phyloP scores from a whole-genome alignment of 148 eudicot species.

The Spergularia marina region DNA sequence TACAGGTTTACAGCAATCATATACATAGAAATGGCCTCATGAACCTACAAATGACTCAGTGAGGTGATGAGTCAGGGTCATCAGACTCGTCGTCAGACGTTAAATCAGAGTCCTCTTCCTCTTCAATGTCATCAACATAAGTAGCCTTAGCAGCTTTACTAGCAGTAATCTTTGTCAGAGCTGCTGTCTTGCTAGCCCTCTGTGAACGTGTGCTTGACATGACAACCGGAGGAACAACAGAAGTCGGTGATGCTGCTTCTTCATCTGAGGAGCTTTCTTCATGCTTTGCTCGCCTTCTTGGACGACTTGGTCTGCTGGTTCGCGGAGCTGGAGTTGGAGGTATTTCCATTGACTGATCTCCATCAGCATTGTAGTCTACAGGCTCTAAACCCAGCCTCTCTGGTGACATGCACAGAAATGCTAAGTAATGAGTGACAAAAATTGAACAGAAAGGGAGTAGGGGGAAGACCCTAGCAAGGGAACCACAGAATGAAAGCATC shows the following conservation, averaged over 20 bases:
- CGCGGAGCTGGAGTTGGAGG: slow-evolving; percentile 74
- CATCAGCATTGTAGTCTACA: slow-evolving; percentile 40
- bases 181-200: slow-evolving; percentile 94
- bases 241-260: slow-evolving; percentile 42
- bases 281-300: slow-evolving; percentile 51
- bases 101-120: slow-evolving; percentile 48
- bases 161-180: slow-evolving; percentile 68
- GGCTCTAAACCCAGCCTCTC: slow-evolving; percentile 46
- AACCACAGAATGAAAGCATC: neutral
- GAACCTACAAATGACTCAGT: slow-evolving; percentile 26
- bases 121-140: slow-evolving; percentile 39
- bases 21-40: neutral
- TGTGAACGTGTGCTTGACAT: slow-evolving; percentile 58
- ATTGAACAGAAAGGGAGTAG: neutral
- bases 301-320: slow-evolving; percentile 42
- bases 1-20: slow-evolving; percentile 9
- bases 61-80: slow-evolving; percentile 34
- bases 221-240: slow-evolving; percentile 48
- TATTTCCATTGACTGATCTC: slow-evolving; percentile 41
- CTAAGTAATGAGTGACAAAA: slow-evolving; percentile 4
- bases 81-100: slow-evolving; percentile 58
- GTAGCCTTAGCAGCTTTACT: slow-evolving; percentile 28
- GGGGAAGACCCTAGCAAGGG: neutral
- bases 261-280: slow-evolving; percentile 74
- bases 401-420: slow-evolving; percentile 20